Percentiles rank a stretch among this genome's conserved stretches.
Conservation (phyloP, 1,284 basidiomycete species). For the Salmacisia buchloeana region DNA sequence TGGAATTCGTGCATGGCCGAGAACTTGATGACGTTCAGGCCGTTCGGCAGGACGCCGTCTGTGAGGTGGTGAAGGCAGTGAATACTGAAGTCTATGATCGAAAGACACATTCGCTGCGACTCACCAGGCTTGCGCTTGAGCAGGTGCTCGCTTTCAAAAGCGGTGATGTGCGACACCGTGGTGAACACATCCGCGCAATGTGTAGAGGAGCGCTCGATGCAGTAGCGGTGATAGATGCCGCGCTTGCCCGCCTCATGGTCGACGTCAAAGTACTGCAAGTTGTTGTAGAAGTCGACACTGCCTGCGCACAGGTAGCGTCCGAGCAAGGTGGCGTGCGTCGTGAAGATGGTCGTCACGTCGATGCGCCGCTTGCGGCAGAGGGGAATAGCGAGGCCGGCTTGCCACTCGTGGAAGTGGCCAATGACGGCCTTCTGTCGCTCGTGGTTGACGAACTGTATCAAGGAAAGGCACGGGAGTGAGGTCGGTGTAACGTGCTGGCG, state of each 20-base stretch:
- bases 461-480: slow-evolving; percentile 21
- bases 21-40: slow-evolving; percentile 95
- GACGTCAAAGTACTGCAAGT: slow-evolving; percentile 97
- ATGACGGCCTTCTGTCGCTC: slow-evolving; percentile 78
- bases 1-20: slow-evolving; percentile 94
- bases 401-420: slow-evolving; percentile 99
- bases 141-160: slow-evolving; percentile 90
- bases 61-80: slow-evolving; percentile 9
- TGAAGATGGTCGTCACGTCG: slow-evolving; percentile 90
- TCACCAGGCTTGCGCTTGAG: slow-evolving; percentile 76
- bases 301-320: slow-evolving; percentile 97
- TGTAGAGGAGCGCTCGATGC: slow-evolving; percentile 87
- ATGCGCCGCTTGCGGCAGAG: slow-evolving; percentile 92
- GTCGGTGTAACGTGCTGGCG: not conserved
- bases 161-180: slow-evolving; percentile 86
- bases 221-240: slow-evolving; percentile 85
- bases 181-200: slow-evolving; percentile 98
- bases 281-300: slow-evolving; percentile 98
- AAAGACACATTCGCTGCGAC: not conserved
- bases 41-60: slow-evolving; percentile 95
- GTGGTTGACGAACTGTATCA: slow-evolving; percentile 72
- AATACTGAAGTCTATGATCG: not conserved
- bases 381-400: slow-evolving; percentile 92
- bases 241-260: slow-evolving; percentile 98
- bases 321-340: slow-evolving; percentile 95